A percentile compares a stretch with the other conserved stretches of the same genome.
Conservation (phyloP, 1,284 basidiomycete species). For the Rhodotorula sp. region DNA sequence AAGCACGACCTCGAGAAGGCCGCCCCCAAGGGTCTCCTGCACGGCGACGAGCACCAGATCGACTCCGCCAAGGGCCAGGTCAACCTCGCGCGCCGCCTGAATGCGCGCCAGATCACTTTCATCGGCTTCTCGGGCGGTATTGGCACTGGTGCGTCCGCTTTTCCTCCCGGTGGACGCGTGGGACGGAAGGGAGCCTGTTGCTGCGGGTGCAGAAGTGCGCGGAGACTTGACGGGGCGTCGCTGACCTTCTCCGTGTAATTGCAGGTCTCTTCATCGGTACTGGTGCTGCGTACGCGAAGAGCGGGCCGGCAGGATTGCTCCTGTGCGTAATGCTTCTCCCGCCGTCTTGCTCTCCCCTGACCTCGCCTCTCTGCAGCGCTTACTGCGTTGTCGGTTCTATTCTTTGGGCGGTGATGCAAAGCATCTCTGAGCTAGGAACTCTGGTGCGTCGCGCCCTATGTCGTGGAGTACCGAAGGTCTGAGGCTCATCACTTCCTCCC, state of each 20-base stretch:
- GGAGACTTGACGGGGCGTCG: too few species aligned
- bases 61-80: not conserved
- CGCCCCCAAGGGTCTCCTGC: not conserved
- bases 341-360: not conserved
- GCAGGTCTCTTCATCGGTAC: constrained; percentile 51
- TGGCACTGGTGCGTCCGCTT: constrained; percentile 10
- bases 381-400: constrained; percentile 37
- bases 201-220: too few species aligned
- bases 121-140: constrained; percentile 35
- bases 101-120: constrained; percentile 29
- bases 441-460: constrained; percentile 4
- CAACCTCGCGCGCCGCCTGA: constrained; percentile 16
- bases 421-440: constrained; percentile 29
- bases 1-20: constrained; percentile 14
- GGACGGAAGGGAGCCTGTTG: too few species aligned
- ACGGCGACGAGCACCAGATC: not conserved
- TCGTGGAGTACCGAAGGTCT: not conserved
- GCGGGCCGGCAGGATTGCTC: constrained; percentile 49
- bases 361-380: constrained; percentile 14
- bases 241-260: not conserved
- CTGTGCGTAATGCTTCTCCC: constrained; percentile 14
- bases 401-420: constrained; percentile 38
- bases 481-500: not conserved
- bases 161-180: constrained; percentile 9
- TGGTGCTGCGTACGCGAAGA: constrained; percentile 48